Percentiles rank a stretch among this genome's conserved stretches.
These are phyloP conservation scores for Biscogniauxia mediterranea DNA, from an alignment of 2,329 filamentous ascomycete species.

Conservation along the genomic window DNA sequence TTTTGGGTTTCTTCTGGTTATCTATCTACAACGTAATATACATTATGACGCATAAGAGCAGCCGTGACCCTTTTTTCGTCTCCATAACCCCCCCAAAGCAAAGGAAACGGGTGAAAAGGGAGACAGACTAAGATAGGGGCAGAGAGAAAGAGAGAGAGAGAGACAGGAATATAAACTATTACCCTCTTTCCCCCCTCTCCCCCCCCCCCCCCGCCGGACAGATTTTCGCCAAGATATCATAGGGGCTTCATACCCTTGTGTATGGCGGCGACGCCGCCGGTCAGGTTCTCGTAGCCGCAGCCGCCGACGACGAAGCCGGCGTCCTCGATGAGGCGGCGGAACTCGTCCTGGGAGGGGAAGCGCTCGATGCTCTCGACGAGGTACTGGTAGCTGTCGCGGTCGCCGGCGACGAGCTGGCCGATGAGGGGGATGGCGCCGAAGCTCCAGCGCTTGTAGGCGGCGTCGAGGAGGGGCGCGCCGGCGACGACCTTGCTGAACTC, in stretches of 20 bases:
- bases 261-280: slow-evolving; percentile 88
- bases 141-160: no score
- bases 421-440: slow-evolving; percentile 93
- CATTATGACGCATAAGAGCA: background rate
- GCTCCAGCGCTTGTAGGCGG: slow-evolving; percentile 91
- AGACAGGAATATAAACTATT: background rate
- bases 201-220: no score
- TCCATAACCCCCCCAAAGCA: no score
- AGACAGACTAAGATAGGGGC: no score
- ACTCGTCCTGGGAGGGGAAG: slow-evolving; percentile 84
- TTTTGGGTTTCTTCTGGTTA: background rate
- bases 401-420: slow-evolving; percentile 89
- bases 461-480: slow-evolving; percentile 69
- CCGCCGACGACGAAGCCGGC: slow-evolving; percentile 86
- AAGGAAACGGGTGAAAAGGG: no score
- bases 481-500: slow-evolving; percentile 83
- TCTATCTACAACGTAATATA: slow-evolving; percentile 2
- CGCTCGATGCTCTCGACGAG: slow-evolving; percentile 95
- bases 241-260: slow-evolving; percentile 92
- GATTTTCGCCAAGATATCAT: slow-evolving; percentile 9
- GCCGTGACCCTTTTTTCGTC: no score
- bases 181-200: no score
- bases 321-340: slow-evolving; percentile 75
- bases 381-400: slow-evolving; percentile 96
- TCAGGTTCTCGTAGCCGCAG: slow-evolving; percentile 84